These are phyloP conservation scores for Telopea speciosissima DNA, from an alignment of 177 flowering plant species.

Conservation along the genomic window DNA sequence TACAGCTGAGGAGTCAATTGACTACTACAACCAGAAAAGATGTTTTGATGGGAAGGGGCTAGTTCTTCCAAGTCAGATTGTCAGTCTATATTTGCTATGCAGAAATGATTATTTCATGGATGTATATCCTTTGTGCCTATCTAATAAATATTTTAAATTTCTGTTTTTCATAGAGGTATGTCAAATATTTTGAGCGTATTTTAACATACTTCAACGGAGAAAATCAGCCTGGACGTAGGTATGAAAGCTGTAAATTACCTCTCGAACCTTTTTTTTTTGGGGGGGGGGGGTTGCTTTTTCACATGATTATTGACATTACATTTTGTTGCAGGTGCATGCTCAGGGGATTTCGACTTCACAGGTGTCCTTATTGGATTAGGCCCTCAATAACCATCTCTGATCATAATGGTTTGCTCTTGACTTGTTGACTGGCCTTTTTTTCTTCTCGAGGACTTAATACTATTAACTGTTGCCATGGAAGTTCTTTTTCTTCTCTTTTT, in stretches of 20 bases:
- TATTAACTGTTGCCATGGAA: too few relatives aligned
- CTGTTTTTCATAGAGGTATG: slow-evolving; percentile 62
- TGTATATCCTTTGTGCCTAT: slow-evolving; percentile 1
- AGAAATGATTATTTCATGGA: slow-evolving; percentile 5
- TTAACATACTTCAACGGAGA: slow-evolving; percentile 86
- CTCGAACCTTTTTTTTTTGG: not conserved
- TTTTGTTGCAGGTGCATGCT: slow-evolving; percentile 79
- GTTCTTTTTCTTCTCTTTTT: too few relatives aligned
- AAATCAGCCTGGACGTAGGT: slow-evolving; percentile 94
- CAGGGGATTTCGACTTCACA: slow-evolving; percentile 92
- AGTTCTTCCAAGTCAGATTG: slow-evolving; percentile 97
- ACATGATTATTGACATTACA: slow-evolving; percentile 8
- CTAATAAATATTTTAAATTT: slow-evolving; percentile 5
- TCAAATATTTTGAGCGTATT: slow-evolving; percentile 87
- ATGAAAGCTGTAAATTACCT: slow-evolving; percentile 5
- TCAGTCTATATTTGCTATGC: slow-evolving; percentile 37
- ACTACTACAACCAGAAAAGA: slow-evolving; percentile 96
- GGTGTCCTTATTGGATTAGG: slow-evolving; percentile 97
- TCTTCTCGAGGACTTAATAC: too few relatives aligned
- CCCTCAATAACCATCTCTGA: slow-evolving; percentile 83
- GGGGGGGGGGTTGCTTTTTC: not conserved
- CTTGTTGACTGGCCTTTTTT: too few relatives aligned
- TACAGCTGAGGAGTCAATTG: slow-evolving; percentile 97
- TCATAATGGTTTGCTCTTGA: slow-evolving; percentile 63
- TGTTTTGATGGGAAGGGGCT: slow-evolving; percentile 95